Evolutionary conservation across 257 asterid genomes (phyloP).

Genomic region (Lithospermum erythrorhizon): DNA sequence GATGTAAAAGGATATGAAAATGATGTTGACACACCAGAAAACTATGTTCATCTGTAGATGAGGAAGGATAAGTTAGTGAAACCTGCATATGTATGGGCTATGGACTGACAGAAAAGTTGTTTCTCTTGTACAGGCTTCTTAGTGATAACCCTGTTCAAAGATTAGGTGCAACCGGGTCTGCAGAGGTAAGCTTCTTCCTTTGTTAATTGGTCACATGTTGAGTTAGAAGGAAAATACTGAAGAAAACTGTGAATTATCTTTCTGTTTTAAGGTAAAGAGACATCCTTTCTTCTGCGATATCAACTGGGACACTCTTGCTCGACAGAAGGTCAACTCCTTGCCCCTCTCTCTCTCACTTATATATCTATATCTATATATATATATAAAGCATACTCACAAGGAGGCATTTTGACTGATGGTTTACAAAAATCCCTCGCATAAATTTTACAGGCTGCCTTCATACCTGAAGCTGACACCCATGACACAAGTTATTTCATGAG

Average conservation of each 20-base stretch:
- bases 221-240: not conserved
- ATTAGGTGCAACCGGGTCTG: conserved; percentile 86
- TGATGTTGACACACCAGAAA: not conserved
- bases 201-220: not conserved
- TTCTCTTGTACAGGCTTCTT: conserved; percentile 50
- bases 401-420: not conserved
- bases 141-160: conserved; percentile 83
- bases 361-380: not conserved
- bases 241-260: conserved; percentile 10
- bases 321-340: conserved; percentile 67
- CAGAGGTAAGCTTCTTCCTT: conserved; percentile 42
- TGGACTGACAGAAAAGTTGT: conserved; percentile 10
- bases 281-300: conserved; percentile 68
- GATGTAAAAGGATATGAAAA: not conserved
- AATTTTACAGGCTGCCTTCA: conserved; percentile 70
- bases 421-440: conserved; percentile 13
- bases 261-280: conserved; percentile 57
- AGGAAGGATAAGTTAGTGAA: not conserved
- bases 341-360: conserved; percentile 2
- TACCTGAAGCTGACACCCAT: conserved; percentile 71
- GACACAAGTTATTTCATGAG: conserved; percentile 98
- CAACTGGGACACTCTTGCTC: conserved; percentile 81
- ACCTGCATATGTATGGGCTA: conserved; percentile 7
- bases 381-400: too few relatives aligned
- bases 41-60: not conserved